Percentiles rank a stretch among this genome's conserved stretches.
Conservation (phyloP, 2,329 filamentous ascomycete species). For the Trichoderma simmonsii region DNA sequence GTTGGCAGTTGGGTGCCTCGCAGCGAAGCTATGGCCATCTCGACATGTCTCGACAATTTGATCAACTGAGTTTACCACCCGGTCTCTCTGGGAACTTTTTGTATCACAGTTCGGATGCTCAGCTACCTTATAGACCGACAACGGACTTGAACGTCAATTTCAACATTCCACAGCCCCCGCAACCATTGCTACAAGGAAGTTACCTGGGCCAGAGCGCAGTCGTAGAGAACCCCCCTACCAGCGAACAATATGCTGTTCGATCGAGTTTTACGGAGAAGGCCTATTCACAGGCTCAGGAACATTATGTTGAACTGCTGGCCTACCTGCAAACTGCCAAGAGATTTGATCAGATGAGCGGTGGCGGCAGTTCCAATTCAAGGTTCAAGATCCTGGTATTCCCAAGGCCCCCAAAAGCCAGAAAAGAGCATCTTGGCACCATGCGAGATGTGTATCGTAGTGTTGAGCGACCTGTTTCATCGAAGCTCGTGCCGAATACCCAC, state of each 20-base stretch:
- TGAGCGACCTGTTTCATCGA: not conserved
- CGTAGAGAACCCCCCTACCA: not conserved
- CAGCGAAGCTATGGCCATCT: slow-evolving; percentile 17
- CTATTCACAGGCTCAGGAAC: slow-evolving; percentile 65
- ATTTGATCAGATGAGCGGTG: slow-evolving; percentile 38
- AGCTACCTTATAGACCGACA: not conserved
- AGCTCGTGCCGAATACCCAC: not conserved
- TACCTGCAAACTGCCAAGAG: slow-evolving; percentile 61
- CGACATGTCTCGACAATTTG: not conserved
- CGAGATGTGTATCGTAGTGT: not conserved
- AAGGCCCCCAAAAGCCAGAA: slow-evolving; percentile 43
- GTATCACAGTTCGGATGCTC: not conserved
- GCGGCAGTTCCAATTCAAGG: slow-evolving; percentile 37
- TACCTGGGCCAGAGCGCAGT: not conserved
- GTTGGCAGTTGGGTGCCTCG: slow-evolving; percentile 18
- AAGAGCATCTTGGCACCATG: not conserved
- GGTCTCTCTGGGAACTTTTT: not conserved
- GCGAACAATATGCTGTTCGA: slow-evolving; percentile 16
- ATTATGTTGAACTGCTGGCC: slow-evolving; percentile 68
- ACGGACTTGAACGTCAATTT: not conserved
- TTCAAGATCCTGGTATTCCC: slow-evolving; percentile 55
- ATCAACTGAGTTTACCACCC: not conserved
- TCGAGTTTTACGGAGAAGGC: slow-evolving; percentile 63
- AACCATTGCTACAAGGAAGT: not conserved
- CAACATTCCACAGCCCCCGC: not conserved